A percentile compares a stretch with the other conserved stretches of the same genome.
Conservation (phyloP, 2,329 filamentous ascomycete genomes). For the Proliferodiscus dingleyae region DNA sequence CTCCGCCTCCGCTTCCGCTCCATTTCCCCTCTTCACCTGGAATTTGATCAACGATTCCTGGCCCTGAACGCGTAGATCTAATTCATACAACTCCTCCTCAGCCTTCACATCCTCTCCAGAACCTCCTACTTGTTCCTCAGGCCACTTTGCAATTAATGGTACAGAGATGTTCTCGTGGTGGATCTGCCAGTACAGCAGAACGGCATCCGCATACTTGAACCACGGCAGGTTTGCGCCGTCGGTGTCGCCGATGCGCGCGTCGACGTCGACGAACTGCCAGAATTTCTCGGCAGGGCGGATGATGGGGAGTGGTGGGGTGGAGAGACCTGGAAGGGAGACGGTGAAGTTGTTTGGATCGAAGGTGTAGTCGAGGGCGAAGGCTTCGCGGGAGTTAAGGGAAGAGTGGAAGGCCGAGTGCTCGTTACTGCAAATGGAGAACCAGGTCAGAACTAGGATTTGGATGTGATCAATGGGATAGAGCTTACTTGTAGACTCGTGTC, state of each 20-base stretch:
- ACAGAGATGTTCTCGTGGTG: conserved; percentile 4
- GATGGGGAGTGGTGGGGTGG: no score
- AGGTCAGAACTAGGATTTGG: no score
- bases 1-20: no score
- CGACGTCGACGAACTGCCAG: background rate
- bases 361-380: conserved; percentile 10
- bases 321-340: no score
- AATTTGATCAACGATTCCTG: no score
- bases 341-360: background rate
- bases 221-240: conserved; percentile 14
- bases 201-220: conserved; percentile 11
- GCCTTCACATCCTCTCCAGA: no score
- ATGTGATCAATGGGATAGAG: background rate
- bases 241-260: conserved; percentile 6
- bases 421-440: no score
- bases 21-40: no score
- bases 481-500: conserved; percentile 12
- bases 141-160: background rate
- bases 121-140: background rate
- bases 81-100: no score
- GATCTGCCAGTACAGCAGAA: conserved; percentile 13
- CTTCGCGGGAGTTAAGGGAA: background rate
- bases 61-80: no score
- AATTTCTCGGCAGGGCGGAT: background rate
- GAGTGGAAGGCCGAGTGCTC: background rate